Conservation (phyloP, 495 filamentous ascomycete genomes). For the Halenospora varia region DNA sequence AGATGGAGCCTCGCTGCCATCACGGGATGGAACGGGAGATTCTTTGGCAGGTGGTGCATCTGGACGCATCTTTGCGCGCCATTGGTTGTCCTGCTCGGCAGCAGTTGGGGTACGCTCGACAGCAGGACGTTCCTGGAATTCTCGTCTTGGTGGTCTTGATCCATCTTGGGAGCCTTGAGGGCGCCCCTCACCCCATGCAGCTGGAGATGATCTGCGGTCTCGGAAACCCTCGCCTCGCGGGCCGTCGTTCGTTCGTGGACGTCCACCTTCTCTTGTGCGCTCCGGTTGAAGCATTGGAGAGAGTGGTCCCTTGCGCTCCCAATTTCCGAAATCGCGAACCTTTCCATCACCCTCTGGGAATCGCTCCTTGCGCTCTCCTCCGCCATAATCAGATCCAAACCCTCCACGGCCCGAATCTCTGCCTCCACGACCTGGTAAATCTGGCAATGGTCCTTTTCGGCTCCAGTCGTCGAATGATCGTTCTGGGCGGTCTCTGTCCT, state of each 20-base stretch:
- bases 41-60: conserved; percentile 48
- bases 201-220: conserved; percentile 67
- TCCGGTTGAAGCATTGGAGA: conserved; percentile 60
- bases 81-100: conserved; percentile 81
- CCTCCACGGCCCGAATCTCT: conserved; percentile 43
- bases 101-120: conserved; percentile 72
- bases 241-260: conserved; percentile 63
- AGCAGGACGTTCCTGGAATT: conserved; percentile 66
- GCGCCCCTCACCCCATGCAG: conserved; percentile 78
- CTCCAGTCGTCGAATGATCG: conserved; percentile 79
- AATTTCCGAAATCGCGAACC: conserved; percentile 81
- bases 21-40: conserved; percentile 25
- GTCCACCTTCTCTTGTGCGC: conserved; percentile 60
- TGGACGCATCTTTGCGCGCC: conserved; percentile 78
- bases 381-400: conserved; percentile 37
- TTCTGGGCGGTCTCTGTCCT: conserved; percentile 48
- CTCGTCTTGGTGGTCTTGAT: conserved; percentile 75
- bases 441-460: conserved; percentile 83
- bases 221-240: conserved; percentile 38
- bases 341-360: conserved; percentile 68
- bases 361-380: conserved; percentile 41
- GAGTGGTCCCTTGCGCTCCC: conserved; percentile 93
- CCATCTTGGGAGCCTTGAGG: conserved; percentile 53
- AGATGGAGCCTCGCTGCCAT: conserved; percentile 44
- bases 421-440: conserved; percentile 51